Evolutionary conservation across 495 filamentous ascomycete genomes (phyloP).

Genomic region (Neurospora tetraspora): DNA sequence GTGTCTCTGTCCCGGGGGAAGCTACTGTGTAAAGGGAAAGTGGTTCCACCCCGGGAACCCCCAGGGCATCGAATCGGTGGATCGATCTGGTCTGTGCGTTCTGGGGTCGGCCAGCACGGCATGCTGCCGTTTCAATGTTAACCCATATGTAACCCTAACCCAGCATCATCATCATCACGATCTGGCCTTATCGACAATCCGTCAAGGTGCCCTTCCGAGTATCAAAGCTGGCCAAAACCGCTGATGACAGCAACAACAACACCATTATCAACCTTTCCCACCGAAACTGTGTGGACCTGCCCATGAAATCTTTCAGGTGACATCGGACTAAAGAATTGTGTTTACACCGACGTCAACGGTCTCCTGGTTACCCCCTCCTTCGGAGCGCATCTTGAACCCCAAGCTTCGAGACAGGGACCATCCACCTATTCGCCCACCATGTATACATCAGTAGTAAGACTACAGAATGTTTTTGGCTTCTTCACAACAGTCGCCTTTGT

Average conservation of each 20-base stretch:
- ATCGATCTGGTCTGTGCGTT: not conserved
- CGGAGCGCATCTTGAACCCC: not conserved
- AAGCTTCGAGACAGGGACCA: not conserved
- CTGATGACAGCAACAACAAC: constrained; percentile 2
- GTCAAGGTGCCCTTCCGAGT: not conserved
- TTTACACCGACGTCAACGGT: not conserved
- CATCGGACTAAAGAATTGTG: not conserved
- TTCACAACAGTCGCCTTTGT: constrained; percentile 89
- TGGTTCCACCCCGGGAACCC: not conserved
- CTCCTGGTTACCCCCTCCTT: not conserved
- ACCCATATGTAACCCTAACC: constrained; percentile 16
- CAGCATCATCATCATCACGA: constrained; percentile 20
- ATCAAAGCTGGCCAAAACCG: not conserved
- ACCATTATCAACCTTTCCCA: not conserved
- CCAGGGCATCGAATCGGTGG: not conserved
- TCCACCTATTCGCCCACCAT: constrained; percentile 40
- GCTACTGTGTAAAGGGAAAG: not conserved
- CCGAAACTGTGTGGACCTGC: not conserved
- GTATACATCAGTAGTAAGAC: constrained; percentile 75
- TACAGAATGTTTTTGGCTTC: constrained; percentile 93
- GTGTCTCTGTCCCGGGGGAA: not conserved
- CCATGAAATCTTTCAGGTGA: constrained; percentile 6
- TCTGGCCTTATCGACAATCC: constrained; percentile 21
- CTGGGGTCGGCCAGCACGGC: not conserved
- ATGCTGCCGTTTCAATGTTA: not conserved